Evolutionary conservation across 495 filamentous ascomycete species (phyloP).

Genomic region (Neurospora sp.): DNA sequence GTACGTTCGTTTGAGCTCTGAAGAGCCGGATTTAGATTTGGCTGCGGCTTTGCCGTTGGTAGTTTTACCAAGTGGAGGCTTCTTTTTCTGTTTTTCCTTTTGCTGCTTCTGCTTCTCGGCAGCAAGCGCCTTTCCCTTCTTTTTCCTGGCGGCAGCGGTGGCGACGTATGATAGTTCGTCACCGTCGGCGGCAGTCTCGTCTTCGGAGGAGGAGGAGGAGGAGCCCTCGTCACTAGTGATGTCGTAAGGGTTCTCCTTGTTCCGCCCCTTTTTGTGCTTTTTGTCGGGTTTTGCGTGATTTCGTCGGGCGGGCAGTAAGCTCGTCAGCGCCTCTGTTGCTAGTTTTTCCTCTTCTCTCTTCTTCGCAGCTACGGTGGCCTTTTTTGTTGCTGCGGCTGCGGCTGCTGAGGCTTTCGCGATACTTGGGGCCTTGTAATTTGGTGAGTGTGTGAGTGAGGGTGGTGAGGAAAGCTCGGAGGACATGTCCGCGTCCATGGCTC

Average conservation of each 20-base stretch:
- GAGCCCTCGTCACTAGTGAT: slow-evolving; percentile 17
- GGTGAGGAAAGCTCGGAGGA: slow-evolving; percentile 37
- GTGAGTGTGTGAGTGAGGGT: slow-evolving; percentile 41
- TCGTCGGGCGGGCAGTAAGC: slow-evolving; percentile 30
- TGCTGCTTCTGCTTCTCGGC: not conserved
- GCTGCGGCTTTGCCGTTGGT: slow-evolving; percentile 3
- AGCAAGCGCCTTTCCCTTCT: not conserved
- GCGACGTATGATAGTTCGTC: slow-evolving; percentile 30
- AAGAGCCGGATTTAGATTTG: not conserved
- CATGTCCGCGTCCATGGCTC: slow-evolving; percentile 11
- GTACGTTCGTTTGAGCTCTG: not conserved
- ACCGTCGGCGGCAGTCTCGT: not conserved
- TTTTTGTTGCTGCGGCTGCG: slow-evolving; percentile 12
- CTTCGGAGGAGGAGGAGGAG: slow-evolving; percentile 18
- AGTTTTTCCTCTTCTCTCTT: slow-evolving; percentile 18
- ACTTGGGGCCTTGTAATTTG: slow-evolving; percentile 24
- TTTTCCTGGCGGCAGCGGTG: slow-evolving; percentile 6
- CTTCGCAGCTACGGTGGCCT: slow-evolving; percentile 8
- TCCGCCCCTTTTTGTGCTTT: slow-evolving; percentile 13
- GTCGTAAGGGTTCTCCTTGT: slow-evolving; percentile 10
- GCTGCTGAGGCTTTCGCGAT: slow-evolving; percentile 7
- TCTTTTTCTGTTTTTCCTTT: not conserved
- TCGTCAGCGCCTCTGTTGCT: slow-evolving; percentile 33
- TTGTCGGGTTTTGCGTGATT: slow-evolving; percentile 1
- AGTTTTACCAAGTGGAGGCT: slow-evolving; percentile 2